Evolutionary conservation across 2,329 filamentous ascomycete species (phyloP).

Genomic region (Akanthomyces dipterigenus): DNA sequence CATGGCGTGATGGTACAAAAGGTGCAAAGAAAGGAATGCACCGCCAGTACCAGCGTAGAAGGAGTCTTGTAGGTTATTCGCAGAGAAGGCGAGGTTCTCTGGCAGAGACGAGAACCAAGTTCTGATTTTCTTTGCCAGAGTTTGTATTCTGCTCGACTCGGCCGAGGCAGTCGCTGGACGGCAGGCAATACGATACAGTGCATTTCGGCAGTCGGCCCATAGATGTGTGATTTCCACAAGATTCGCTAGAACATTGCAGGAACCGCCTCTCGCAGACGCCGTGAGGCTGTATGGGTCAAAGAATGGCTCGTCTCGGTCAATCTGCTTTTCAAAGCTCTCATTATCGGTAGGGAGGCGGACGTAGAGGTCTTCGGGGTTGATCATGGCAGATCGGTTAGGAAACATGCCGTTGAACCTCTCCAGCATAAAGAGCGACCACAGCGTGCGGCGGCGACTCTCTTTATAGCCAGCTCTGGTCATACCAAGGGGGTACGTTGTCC

Average conservation of each 20-base stretch:
- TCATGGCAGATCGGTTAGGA: slow-evolving; percentile 44
- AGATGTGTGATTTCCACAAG: slow-evolving; percentile 56
- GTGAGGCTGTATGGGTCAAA: slow-evolving; percentile 45
- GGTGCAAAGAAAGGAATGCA: slow-evolving; percentile 56
- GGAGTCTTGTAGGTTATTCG: slow-evolving; percentile 50
- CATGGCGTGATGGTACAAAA: slow-evolving; percentile 57
- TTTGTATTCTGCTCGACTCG: slow-evolving; percentile 32
- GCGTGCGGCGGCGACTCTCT: slow-evolving; percentile 63
- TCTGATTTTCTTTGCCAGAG: slow-evolving; percentile 44
- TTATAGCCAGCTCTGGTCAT: slow-evolving; percentile 51
- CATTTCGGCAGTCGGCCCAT: slow-evolving; percentile 57
- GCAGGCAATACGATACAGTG: slow-evolving; percentile 40
- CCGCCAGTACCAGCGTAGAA: slow-evolving; percentile 47
- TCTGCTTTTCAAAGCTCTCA: slow-evolving; percentile 54
- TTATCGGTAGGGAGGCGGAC: slow-evolving; percentile 58
- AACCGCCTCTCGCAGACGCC: slow-evolving; percentile 18
- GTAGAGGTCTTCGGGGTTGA: slow-evolving; percentile 60
- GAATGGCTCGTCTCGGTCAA: slow-evolving; percentile 49
- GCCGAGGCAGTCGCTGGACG: slow-evolving; percentile 21
- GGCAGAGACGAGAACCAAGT: slow-evolving; percentile 56
- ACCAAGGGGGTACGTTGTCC: slow-evolving; percentile 45
- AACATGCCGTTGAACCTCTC: slow-evolving; percentile 60
- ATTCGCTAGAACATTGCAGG: slow-evolving; percentile 49
- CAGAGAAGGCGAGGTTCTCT: slow-evolving; percentile 44
- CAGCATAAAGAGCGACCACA: slow-evolving; percentile 65